Percentiles rank a stretch among this genome's conserved stretches.
Evolutionary conservation across 345 rosid species (phyloP).

Genomic region (Nasturtium officinale): DNA sequence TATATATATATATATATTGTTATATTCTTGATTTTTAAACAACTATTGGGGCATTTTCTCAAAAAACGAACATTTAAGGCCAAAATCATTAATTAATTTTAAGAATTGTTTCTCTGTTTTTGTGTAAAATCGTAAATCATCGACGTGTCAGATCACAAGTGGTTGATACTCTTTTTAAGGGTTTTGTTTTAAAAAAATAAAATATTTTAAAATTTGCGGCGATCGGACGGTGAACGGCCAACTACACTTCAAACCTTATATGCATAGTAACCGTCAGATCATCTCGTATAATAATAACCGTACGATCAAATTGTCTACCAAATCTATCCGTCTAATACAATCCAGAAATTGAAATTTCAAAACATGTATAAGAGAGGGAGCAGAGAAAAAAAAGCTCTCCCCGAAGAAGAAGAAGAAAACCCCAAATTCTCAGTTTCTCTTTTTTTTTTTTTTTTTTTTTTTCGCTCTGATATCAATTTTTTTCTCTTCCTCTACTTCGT

Average conservation of each 20-base stretch:
- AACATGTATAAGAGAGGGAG: slow-evolving; percentile 85
- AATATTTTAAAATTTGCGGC: neutral
- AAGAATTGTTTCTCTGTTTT: neutral
- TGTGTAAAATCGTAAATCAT: neutral
- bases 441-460: neutral
- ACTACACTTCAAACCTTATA: slow-evolving; percentile 41
- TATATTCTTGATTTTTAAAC: neutral
- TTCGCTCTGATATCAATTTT: neutral
- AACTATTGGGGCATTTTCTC: neutral
- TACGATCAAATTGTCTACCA: slow-evolving; percentile 43
- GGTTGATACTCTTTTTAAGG: neutral
- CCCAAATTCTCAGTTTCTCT: slow-evolving; percentile 21
- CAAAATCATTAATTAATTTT: neutral
- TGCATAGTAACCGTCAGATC: slow-evolving; percentile 66
- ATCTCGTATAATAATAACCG: slow-evolving; percentile 33
- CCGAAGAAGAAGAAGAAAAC: slow-evolving; percentile 45
- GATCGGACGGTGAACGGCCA: slow-evolving; percentile 54
- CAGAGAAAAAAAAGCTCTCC: slow-evolving; percentile 27
- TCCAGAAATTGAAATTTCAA: slow-evolving; percentile 78
- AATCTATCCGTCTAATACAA: slow-evolving; percentile 71
- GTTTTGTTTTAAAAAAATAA: neutral
- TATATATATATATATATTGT: too few relatives aligned
- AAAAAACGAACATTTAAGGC: neutral
- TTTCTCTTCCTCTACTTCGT: slow-evolving; percentile 13
- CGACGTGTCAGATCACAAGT: slow-evolving; percentile 32